A percentile compares a stretch with the other conserved stretches of the same genome.
Evolutionary conservation across 2,329 filamentous ascomycete species (phyloP).

Genomic region (Claviceps sp.): DNA sequence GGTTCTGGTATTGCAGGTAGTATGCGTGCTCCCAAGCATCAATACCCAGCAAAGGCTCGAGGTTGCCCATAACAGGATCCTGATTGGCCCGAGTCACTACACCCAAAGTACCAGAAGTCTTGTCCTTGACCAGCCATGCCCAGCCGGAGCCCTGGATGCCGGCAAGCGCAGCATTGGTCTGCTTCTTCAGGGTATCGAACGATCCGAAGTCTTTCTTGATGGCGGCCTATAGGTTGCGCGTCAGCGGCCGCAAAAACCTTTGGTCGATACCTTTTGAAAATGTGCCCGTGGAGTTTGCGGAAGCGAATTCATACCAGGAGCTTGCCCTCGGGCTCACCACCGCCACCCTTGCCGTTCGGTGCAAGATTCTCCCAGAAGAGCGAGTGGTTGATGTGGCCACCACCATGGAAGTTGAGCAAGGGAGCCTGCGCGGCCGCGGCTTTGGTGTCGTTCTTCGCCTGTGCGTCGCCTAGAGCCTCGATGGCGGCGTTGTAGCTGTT

Average conservation of each 20-base stretch:
- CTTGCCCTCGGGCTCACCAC: slow-evolving; percentile 46
- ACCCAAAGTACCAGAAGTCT: slow-evolving; percentile 44
- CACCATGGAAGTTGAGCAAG: slow-evolving; percentile 65
- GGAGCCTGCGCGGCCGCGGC: slow-evolving; percentile 37
- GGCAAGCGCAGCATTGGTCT: slow-evolving; percentile 55
- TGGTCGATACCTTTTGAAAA: slow-evolving; percentile 12
- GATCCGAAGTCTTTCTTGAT: slow-evolving; percentile 57
- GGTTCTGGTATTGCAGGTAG: slow-evolving; percentile 93
- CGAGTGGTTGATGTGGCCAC: slow-evolving; percentile 76
- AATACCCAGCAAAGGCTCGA: slow-evolving; percentile 71
- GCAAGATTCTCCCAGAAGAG: slow-evolving; percentile 78
- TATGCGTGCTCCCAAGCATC: slow-evolving; percentile 97
- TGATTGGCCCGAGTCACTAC: slow-evolving; percentile 71
- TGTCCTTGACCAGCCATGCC: slow-evolving; percentile 76
- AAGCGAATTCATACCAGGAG: slow-evolving; percentile 35
- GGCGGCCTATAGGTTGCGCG: slow-evolving; percentile 25
- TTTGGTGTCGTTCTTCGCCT: slow-evolving; percentile 45
- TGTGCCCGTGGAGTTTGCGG: not conserved
- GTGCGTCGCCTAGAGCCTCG: slow-evolving; percentile 55
- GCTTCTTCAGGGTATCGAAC: slow-evolving; percentile 48
- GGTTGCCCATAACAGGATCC: slow-evolving; percentile 76
- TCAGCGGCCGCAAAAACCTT: slow-evolving; percentile 9
- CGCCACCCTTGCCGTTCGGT: slow-evolving; percentile 47
- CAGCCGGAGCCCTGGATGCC: slow-evolving; percentile 78
- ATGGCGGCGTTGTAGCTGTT: slow-evolving; percentile 73